phyloP scores from a whole-genome alignment of 768 basidiomycete species.

The Cystobasidium tubakii region DNA sequence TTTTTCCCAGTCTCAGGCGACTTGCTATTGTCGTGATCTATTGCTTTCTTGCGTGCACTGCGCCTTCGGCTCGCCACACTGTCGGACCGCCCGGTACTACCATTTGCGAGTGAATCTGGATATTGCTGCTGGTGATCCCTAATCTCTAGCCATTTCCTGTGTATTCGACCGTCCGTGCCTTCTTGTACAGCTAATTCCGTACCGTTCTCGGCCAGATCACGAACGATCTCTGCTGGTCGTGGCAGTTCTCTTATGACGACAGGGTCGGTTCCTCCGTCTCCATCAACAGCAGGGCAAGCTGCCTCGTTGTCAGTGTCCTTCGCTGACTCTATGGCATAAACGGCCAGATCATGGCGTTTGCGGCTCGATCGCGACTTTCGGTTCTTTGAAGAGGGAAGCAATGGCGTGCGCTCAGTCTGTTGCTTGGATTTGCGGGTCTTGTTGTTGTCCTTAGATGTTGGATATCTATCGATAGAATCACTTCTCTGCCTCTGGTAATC shows the following conservation, averaged over 20 bases:
- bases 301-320: neutral
- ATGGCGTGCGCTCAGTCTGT: neutral
- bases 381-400: neutral
- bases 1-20: neutral
- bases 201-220: constrained; percentile 1
- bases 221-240: constrained; percentile 5
- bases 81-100: neutral
- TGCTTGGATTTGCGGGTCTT: neutral
- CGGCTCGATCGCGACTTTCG: neutral
- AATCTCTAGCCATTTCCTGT: constrained; percentile 13
- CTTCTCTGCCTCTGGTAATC: neutral
- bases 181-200: neutral
- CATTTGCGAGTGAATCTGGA: neutral
- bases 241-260: neutral
- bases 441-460: no score
- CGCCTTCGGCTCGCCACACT: neutral
- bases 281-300: neutral
- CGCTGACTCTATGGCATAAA: neutral
- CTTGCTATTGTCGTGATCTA: neutral
- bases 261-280: neutral
- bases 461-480: neutral
- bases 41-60: neutral
- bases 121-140: neutral
- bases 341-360: neutral
- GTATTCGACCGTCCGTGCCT: neutral